These are phyloP conservation scores for Entelexis paramagnoliae DNA, from an alignment of 1,139 yeast species.

Conservation along the genomic window DNA sequence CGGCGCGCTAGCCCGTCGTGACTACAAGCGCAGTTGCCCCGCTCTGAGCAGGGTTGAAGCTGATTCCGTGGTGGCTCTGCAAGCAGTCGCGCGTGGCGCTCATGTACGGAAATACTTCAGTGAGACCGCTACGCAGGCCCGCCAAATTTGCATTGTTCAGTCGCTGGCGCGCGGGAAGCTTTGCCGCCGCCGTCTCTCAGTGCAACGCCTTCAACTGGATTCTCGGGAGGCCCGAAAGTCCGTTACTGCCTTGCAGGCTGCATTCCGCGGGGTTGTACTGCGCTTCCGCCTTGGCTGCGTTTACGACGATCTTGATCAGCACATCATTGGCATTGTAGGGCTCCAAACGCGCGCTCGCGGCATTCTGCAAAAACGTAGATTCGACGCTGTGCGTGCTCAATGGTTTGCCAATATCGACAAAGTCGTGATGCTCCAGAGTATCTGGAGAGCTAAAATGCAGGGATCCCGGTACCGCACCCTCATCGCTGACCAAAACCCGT, in stretches of 20 bases:
- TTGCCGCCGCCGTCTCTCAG: slow-evolving; percentile 24
- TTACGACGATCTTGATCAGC: slow-evolving; percentile 46
- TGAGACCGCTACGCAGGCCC: slow-evolving; percentile 20
- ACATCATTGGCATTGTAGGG: slow-evolving; percentile 34
- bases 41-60: neutral
- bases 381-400: slow-evolving; percentile 39
- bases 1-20: slow-evolving; percentile 25
- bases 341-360: slow-evolving; percentile 50
- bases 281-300: slow-evolving; percentile 44
- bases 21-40: neutral
- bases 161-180: slow-evolving; percentile 28
- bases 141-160: slow-evolving; percentile 26
- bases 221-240: slow-evolving; percentile 29
- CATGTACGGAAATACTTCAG: slow-evolving; percentile 12
- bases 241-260: slow-evolving; percentile 37
- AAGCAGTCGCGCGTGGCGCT: slow-evolving; percentile 19
- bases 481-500: slow-evolving; percentile 62
- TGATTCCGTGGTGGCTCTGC: slow-evolving; percentile 7
- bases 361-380: slow-evolving; percentile 32
- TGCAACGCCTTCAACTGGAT: slow-evolving; percentile 24
- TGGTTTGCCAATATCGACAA: slow-evolving; percentile 47
- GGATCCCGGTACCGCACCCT: slow-evolving; percentile 66
- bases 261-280: slow-evolving; percentile 37
- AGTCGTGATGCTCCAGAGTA: slow-evolving; percentile 64
- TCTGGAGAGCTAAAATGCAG: slow-evolving; percentile 56